Evolutionary conservation across 2,329 filamentous ascomycete genomes (phyloP).

Genomic region (Colletotrichum zoysiae): DNA sequence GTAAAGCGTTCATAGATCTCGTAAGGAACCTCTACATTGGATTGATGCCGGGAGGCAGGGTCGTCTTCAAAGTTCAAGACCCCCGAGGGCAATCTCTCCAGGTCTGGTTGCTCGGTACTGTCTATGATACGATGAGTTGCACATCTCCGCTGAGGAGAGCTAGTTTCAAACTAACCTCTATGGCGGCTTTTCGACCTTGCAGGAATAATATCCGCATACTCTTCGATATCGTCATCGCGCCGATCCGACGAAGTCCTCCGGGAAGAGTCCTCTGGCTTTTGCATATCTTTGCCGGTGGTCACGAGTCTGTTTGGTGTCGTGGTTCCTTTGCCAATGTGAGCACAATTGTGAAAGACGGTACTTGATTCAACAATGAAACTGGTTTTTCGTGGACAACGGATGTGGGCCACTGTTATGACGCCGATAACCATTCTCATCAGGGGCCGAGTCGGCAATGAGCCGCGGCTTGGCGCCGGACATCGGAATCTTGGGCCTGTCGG

Average conservation of each 20-base stretch:
- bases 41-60: conserved; percentile 20
- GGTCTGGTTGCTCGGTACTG: background rate
- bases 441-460: conserved; percentile 29
- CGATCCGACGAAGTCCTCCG: conserved; percentile 23
- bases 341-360: background rate
- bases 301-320: background rate
- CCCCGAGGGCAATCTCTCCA: conserved; percentile 31
- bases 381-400: conserved; percentile 8
- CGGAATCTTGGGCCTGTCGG: conserved; percentile 23
- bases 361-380: background rate
- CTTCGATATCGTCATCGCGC: conserved; percentile 23
- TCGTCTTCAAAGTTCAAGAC: conserved; percentile 31
- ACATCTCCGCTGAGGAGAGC: too few relatives aligned
- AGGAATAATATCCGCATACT: conserved; percentile 32
- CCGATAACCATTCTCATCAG: conserved; percentile 22
- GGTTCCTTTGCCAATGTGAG: background rate
- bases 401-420: conserved; percentile 23
- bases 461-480: conserved; percentile 31
- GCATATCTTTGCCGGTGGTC: conserved; percentile 14
- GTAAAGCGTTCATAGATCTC: conserved; percentile 76
- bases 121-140: conserved; percentile 22
- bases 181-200: conserved; percentile 14
- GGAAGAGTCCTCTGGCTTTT: conserved; percentile 17
- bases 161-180: conserved; percentile 6
- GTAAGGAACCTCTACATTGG: conserved; percentile 57